Percentiles rank a stretch among this genome's conserved stretches.
phyloP scores from a whole-genome alignment of 441 rosid genomes.

The Rhodomyrtus psidioides region DNA sequence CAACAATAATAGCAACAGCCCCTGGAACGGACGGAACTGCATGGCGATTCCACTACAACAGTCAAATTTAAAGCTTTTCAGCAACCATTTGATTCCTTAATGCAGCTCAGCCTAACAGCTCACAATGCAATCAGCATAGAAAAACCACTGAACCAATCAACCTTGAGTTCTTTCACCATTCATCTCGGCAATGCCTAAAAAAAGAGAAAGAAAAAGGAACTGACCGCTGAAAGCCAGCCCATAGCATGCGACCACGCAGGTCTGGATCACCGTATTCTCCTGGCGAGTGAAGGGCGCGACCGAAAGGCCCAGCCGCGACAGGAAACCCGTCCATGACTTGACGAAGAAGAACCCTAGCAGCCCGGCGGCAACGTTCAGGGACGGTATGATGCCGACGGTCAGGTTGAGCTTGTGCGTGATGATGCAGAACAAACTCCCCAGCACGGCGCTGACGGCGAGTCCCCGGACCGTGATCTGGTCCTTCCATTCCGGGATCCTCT shows the following conservation, averaged over 20 bases:
- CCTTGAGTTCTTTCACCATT: not conserved
- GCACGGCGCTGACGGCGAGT: constrained; percentile 50
- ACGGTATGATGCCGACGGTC: constrained; percentile 88
- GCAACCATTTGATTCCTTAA: not conserved
- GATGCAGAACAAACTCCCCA: constrained; percentile 72
- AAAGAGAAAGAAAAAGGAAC: not conserved
- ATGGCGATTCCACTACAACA: not conserved
- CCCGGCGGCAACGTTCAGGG: constrained; percentile 80
- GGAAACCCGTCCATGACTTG: constrained; percentile 77
- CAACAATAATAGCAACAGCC: not conserved
- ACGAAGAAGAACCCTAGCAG: constrained; percentile 85
- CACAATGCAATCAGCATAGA: not conserved
- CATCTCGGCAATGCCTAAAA: not conserved
- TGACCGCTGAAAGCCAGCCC: constrained; percentile 89
- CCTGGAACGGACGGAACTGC: not conserved
- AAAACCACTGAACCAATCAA: not conserved
- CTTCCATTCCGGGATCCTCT: constrained; percentile 64
- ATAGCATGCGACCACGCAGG: constrained; percentile 90
- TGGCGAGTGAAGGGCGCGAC: constrained; percentile 70
- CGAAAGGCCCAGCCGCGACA: constrained; percentile 47
- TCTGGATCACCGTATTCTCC: constrained; percentile 84
- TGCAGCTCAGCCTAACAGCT: not conserved
- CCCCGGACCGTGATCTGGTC: constrained; percentile 84
- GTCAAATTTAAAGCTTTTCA: not conserved
- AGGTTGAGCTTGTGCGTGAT: constrained; percentile 85